Evolutionary conservation across 208 protist genomes (phyloP).

Genomic region (Leishmania arabica): DNA sequence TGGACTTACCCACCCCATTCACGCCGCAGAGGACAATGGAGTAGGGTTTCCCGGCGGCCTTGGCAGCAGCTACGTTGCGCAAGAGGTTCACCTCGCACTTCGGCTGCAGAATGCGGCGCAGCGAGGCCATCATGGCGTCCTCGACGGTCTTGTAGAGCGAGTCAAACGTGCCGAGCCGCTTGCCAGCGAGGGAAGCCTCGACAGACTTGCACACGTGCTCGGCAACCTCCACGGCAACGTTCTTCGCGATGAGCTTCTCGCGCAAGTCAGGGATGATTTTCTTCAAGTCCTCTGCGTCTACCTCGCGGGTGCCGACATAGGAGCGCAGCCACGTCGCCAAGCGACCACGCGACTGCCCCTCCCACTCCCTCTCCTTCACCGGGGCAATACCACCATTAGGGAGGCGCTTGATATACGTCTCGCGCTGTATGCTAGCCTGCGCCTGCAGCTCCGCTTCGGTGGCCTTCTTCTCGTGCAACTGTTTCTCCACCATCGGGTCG

Average conservation of each 20-base stretch:
- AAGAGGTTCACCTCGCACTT: slow-evolving; percentile 96
- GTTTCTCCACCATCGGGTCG: slow-evolving; percentile 31
- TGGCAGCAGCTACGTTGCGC: slow-evolving; percentile 79
- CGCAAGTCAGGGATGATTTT: slow-evolving; percentile 91
- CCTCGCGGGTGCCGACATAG: slow-evolving; percentile 71
- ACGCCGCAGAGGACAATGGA: slow-evolving; percentile 98
- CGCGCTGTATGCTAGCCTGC: slow-evolving; percentile 64
- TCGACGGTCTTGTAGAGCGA: slow-evolving; percentile 84
- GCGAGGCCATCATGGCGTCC: slow-evolving; percentile 81
- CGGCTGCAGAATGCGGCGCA: slow-evolving; percentile 97
- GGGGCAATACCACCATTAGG: slow-evolving; percentile 65
- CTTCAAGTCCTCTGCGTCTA: slow-evolving; percentile 90
- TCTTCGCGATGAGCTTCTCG: slow-evolving; percentile 97
- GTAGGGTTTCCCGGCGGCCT: slow-evolving; percentile 91
- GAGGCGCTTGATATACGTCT: slow-evolving; percentile 77
- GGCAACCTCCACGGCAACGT: slow-evolving; percentile 97
- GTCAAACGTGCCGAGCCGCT: slow-evolving; percentile 92
- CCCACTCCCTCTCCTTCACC: slow-evolving; percentile 83
- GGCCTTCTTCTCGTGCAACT: slow-evolving; percentile 36
- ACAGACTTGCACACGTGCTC: slow-evolving; percentile 96
- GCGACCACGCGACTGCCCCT: slow-evolving; percentile 65
- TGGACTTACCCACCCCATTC: slow-evolving; percentile 99
- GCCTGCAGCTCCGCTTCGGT: slow-evolving; percentile 75
- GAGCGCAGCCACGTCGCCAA: slow-evolving; percentile 78
- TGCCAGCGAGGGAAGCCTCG: slow-evolving; percentile 87